phyloP scores from a whole-genome alignment of 805 yeast genomes.

The Limtongia smithiae region DNA sequence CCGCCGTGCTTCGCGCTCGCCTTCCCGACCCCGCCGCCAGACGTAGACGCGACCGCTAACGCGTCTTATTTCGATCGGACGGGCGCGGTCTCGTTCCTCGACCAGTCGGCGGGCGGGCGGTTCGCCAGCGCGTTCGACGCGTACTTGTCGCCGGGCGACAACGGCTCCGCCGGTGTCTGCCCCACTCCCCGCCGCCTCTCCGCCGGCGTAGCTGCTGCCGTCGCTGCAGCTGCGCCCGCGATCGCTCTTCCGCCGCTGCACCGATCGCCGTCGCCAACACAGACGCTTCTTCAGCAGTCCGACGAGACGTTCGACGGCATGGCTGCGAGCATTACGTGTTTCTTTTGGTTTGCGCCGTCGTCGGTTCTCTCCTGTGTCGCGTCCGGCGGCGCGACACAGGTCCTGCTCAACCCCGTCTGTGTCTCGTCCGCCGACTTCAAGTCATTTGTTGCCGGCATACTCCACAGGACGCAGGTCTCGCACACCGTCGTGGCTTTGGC shows the following conservation, averaged over 20 bases:
- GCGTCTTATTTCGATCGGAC: background rate
- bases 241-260: slow-evolving; percentile 4
- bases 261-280: slow-evolving; percentile 5
- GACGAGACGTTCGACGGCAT: slow-evolving; percentile 14
- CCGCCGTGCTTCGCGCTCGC: background rate
- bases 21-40: slow-evolving; percentile 18
- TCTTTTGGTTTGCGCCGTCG: slow-evolving; percentile 35
- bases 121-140: background rate
- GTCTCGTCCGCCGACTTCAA: slow-evolving; percentile 32
- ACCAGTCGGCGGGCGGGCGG: too few relatives aligned
- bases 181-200: background rate
- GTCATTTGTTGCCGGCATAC: slow-evolving; percentile 32
- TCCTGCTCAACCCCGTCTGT: slow-evolving; percentile 13
- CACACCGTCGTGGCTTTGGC: slow-evolving; percentile 36
- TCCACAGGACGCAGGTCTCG: slow-evolving; percentile 36
- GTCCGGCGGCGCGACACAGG: slow-evolving; percentile 10
- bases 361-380: slow-evolving; percentile 2
- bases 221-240: slow-evolving; percentile 1
- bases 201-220: background rate
- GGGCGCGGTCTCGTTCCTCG: background rate
- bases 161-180: background rate
- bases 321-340: slow-evolving; percentile 35
- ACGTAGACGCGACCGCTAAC: background rate
- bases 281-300: background rate
- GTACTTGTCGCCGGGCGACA: background rate